Evolutionary conservation across 345 rosid species (phyloP), one percentile per base, ranked within the genome.

Genomic region (Anastatica hierochuntica): DNA sequence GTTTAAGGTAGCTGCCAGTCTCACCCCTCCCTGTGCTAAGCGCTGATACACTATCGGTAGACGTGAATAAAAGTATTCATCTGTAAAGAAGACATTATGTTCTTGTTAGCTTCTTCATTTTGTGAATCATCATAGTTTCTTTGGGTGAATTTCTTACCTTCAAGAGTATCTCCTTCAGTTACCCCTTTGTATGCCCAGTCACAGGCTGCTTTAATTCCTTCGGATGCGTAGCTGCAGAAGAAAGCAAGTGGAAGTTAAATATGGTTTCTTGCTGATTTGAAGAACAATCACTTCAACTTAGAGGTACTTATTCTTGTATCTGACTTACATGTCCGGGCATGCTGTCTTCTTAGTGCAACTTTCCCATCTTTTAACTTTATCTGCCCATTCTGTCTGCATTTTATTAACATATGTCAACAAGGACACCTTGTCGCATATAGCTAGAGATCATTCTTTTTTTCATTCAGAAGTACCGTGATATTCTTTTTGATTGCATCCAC

Each of bases 101-200:
- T 50, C 19, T 63, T 20, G 40, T 40, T 45, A 43, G 20, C 10
- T 53, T 6, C 13, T 5, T 34, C 43, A 15, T 27, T 8, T 10
- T 58, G 33, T 30, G 36, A 44, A 19, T 43, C 16, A 20, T n/a
- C 21, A n/a, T 38, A 12, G 52, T 43, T 17, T n/a, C n/a, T 42
- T 51, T 21, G 3, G 37, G 43, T 36, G 7, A 11, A 2, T 13
- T 52, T 0, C 10, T 24, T 60, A 84, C 90, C 97, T 76, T 75
- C 70, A 42, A 90, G 78, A 0, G 67, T 61, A 1, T 81, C 73
- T 33, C 77, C 96, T 37, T 84, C 74, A 8, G 38, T 46, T 1
- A 56, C 96, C 1, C 84, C 92, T 68, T 84, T 82, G 38, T 90
- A 86, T 4, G 98, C 90, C 95, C 92, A 82, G 19, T 82, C 81